Evolutionary conservation across 768 basidiomycete genomes (phyloP).

Genomic region (Lyophyllum atratum): DNA sequence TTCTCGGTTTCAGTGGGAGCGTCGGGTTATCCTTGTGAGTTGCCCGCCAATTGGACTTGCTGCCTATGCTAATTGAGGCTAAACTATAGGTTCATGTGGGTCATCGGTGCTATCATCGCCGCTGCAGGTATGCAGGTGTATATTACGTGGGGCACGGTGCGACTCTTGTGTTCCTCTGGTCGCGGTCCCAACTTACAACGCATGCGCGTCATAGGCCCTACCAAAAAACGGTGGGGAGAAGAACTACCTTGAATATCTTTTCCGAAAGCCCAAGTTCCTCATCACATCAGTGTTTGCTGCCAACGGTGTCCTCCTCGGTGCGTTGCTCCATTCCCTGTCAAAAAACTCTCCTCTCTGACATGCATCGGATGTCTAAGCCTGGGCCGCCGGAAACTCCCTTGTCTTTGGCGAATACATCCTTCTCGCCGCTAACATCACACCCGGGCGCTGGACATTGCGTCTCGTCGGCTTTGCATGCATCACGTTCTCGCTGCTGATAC

Average conservation of each 20-base stretch:
- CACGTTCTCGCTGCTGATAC: conserved; percentile 36
- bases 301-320: conserved; percentile 51
- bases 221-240: conserved; percentile 58
- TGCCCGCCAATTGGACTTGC: not conserved
- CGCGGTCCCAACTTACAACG: not conserved
- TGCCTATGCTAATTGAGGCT: not conserved
- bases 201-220: conserved; percentile 4
- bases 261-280: conserved; percentile 54
- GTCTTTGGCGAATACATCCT: conserved; percentile 62
- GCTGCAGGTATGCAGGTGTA: conserved; percentile 38
- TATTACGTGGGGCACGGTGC: conserved; percentile 35
- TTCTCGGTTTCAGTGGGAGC: conserved; percentile 32
- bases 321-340: not conserved
- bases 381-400: conserved; percentile 46
- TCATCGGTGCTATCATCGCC: conserved; percentile 35
- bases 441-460: conserved; percentile 32
- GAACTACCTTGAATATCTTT: conserved; percentile 67
- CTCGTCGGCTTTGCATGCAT: conserved; percentile 38
- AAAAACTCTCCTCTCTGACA: not conserved
- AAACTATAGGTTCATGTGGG: conserved; percentile 32
- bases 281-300: conserved; percentile 55
- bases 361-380: conserved; percentile 20
- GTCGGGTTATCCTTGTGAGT: conserved; percentile 33
- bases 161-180: conserved; percentile 4
- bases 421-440: conserved; percentile 32